Evolutionary conservation across 768 basidiomycete species (phyloP), one percentile per base, ranked within the genome.

Genomic region (Cantharellus cinnabarinus): DNA sequence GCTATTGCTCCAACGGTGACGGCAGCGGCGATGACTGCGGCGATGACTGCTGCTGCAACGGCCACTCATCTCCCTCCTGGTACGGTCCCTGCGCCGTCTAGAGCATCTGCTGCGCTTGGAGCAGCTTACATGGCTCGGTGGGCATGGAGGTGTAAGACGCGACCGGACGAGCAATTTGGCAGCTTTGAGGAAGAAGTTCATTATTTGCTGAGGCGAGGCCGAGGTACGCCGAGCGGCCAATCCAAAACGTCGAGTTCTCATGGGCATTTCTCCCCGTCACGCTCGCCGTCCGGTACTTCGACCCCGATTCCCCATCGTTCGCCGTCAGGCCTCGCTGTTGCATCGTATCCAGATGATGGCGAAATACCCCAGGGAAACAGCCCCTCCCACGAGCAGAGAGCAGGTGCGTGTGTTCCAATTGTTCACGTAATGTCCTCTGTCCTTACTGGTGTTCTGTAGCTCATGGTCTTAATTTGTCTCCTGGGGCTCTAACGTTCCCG

Each of bases 151-250:
- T 76, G 79, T 7, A n/a, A 34, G 5, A 44, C 60, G 3, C 61
- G 59, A 7, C 64, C 64, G 4, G 64, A 65, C 4, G 64, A 64
- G 34, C 48, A 54, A 14, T 71, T 79, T 34, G 78, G 76, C 34
- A 79, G 77, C 35, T 89, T 83, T 63, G 87, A 89, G 66, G 88
- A 89, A 59, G 87, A 89, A 70, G 77, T 88, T 58, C 74, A 78
- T 60, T 70, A 84, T 64, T 65, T 89, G 55, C 72, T 85, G 42
- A 77, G 77, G 51, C 86, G 85, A 29, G 10, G 29, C 10, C 10
- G 44, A 48, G 44, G 10, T 10, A 48, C 10, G 10, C 10, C 29
- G 44, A 48, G 29, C 44, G 44, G 44, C 44, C 10, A 10, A 29
- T 29, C 44, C 44, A 10, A 48, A 10, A 48, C 44, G 10, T 10